phyloP scores from a whole-genome alignment of 106 monocot species.

The Dioscorea dumetorum region DNA sequence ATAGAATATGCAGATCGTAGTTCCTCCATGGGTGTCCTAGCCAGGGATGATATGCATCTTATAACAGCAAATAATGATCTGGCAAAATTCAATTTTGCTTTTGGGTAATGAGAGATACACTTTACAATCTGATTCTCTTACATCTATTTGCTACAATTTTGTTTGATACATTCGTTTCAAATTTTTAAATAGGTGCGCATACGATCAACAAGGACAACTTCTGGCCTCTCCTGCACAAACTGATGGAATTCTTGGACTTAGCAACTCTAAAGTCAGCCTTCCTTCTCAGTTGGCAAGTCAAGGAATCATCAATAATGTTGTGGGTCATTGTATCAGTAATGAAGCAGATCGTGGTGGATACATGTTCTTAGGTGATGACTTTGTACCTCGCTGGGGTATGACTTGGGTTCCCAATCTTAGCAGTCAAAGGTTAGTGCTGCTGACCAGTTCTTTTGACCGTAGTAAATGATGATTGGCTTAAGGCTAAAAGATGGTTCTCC shows the following conservation, averaged over 20 bases:
- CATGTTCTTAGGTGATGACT: conserved; percentile 86
- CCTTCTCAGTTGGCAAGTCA: conserved; percentile 67
- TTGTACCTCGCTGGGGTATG: conserved; percentile 75
- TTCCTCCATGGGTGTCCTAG: conserved; percentile 84
- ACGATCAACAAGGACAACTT: conserved; percentile 86
- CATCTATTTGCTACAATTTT: neutral
- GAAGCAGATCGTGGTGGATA: conserved; percentile 54
- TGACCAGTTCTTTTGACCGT: no score
- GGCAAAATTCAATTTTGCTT: conserved; percentile 47
- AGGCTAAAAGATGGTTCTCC: no score
- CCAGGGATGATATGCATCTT: conserved; percentile 68
- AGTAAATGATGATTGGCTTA: no score
- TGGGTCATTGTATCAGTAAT: conserved; percentile 70
- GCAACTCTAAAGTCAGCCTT: conserved; percentile 54
- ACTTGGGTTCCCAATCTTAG: conserved; percentile 54
- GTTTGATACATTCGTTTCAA: neutral
- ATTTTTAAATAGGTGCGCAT: conserved; percentile 57
- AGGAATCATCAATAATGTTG: conserved; percentile 64
- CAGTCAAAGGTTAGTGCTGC: conserved; percentile 38
- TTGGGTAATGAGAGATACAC: conserved; percentile 45
- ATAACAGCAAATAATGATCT: conserved; percentile 28
- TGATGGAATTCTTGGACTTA: conserved; percentile 85
- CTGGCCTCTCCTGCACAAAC: conserved; percentile 73
- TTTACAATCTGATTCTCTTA: no score
- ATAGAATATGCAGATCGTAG: conserved; percentile 81